A percentile compares a stretch with the other conserved stretches of the same genome.
Evolutionary conservation across 2,329 filamentous ascomycete genomes (phyloP).

Genomic region (Tolypocladium sp.): DNA sequence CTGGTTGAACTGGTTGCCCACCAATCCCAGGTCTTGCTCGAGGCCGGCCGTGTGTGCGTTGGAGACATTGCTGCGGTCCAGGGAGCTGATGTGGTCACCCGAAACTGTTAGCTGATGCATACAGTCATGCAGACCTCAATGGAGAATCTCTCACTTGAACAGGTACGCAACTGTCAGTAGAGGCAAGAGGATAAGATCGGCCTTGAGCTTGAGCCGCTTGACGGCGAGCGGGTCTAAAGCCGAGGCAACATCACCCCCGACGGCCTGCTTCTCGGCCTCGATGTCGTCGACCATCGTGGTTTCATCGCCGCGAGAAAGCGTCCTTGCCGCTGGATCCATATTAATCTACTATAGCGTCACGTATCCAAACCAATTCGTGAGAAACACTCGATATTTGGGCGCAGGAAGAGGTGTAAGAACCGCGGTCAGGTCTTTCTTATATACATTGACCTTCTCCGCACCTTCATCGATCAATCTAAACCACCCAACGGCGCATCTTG

Average conservation of each 20-base stretch:
- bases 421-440: too few species aligned
- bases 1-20: slow-evolving; percentile 4
- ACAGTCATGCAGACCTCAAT: too few species aligned
- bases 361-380: neutral
- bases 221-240: neutral
- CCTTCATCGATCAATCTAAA: neutral
- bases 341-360: too few species aligned
- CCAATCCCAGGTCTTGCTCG: neutral
- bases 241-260: neutral
- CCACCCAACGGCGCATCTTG: too few species aligned
- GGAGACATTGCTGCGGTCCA: slow-evolving; percentile 5
- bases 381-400: neutral
- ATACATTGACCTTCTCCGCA: neutral
- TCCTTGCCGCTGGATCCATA: neutral
- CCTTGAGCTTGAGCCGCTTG: neutral
- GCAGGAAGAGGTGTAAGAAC: neutral
- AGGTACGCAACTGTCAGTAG: neutral
- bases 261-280: neutral
- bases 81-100: too few species aligned
- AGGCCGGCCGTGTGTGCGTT: slow-evolving; percentile 2
- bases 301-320: neutral
- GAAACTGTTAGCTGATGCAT: neutral
- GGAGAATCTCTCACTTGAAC: neutral
- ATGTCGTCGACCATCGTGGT: neutral
- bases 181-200: neutral